These are phyloP conservation scores for Cystofilobasidium ferigula DNA, from an alignment of 768 basidiomycete genomes.

Conservation along the genomic window DNA sequence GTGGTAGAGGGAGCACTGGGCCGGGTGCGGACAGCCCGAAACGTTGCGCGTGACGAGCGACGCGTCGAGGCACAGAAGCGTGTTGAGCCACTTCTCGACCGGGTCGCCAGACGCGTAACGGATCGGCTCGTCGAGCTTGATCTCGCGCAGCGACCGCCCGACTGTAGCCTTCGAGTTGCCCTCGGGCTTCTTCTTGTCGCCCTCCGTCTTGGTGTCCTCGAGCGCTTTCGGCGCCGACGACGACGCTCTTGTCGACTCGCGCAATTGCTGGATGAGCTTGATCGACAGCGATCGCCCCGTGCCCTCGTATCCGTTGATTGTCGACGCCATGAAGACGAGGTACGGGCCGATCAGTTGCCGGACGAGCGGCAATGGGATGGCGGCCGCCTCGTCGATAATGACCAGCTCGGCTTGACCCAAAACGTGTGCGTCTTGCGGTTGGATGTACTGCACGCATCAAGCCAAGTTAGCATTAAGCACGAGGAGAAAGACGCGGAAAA, in stretches of 20 bases:
- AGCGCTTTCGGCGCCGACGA: neutral
- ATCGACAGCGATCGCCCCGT: slow-evolving; percentile 97
- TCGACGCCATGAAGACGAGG: slow-evolving; percentile 97
- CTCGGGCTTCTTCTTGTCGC: slow-evolving; percentile 19
- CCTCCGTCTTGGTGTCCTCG: slow-evolving; percentile 20
- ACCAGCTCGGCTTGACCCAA: slow-evolving; percentile 94
- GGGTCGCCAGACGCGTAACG: slow-evolving; percentile 77
- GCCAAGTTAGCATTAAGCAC: too few species aligned
- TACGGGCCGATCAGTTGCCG: slow-evolving; percentile 85
- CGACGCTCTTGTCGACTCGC: slow-evolving; percentile 57
- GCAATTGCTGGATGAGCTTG: slow-evolving; percentile 91
- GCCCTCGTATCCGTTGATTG: slow-evolving; percentile 98
- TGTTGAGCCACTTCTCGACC: slow-evolving; percentile 89
- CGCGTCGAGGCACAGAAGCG: slow-evolving; percentile 80
- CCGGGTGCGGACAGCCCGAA: slow-evolving; percentile 81
- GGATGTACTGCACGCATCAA: slow-evolving; percentile 90
- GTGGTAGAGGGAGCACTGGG: slow-evolving; percentile 85
- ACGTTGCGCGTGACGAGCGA: slow-evolving; percentile 46
- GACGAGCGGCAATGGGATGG: slow-evolving; percentile 91
- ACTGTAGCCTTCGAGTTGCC: slow-evolving; percentile 10
- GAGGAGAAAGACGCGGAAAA: neutral
- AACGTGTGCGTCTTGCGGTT: slow-evolving; percentile 95
- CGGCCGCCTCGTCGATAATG: slow-evolving; percentile 96
- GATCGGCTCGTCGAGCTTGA: slow-evolving; percentile 89
- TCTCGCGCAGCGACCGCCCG: slow-evolving; percentile 66